phyloP scores from a whole-genome alignment of 441 rosid species.

The Gossypium armourianum region DNA sequence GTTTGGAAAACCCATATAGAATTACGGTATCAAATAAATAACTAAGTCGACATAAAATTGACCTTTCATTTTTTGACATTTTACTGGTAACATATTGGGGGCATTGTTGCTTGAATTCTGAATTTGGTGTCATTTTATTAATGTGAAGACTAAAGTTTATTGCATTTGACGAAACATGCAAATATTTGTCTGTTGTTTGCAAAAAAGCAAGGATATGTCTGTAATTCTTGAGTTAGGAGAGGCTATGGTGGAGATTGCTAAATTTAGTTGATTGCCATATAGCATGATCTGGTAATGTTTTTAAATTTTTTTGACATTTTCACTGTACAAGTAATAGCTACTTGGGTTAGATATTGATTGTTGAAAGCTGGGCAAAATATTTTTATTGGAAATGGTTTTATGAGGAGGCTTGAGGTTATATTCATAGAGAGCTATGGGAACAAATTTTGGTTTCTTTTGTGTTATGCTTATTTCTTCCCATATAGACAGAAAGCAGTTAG shows the following conservation, averaged over 20 bases:
- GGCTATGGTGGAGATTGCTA: background rate
- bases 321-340: background rate
- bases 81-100: background rate
- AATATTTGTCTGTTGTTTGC: background rate
- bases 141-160: background rate
- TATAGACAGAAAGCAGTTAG: background rate
- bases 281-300: background rate
- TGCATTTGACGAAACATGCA: background rate
- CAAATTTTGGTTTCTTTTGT: background rate
- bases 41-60: background rate
- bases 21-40: slow-evolving; percentile 5
- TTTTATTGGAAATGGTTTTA: slow-evolving; percentile 1
- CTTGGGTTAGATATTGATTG: background rate
- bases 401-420: background rate
- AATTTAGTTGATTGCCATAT: background rate
- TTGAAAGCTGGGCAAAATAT: background rate
- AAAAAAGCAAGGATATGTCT: background rate
- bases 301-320: slow-evolving; percentile 1
- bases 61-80: background rate
- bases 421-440: background rate
- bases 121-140: background rate
- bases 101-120: background rate
- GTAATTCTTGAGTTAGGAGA: background rate
- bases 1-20: background rate
- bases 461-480: background rate